These are phyloP conservation scores for Aethionema arabicum DNA, from an alignment of 345 rosid genomes.

Conservation along the genomic window DNA sequence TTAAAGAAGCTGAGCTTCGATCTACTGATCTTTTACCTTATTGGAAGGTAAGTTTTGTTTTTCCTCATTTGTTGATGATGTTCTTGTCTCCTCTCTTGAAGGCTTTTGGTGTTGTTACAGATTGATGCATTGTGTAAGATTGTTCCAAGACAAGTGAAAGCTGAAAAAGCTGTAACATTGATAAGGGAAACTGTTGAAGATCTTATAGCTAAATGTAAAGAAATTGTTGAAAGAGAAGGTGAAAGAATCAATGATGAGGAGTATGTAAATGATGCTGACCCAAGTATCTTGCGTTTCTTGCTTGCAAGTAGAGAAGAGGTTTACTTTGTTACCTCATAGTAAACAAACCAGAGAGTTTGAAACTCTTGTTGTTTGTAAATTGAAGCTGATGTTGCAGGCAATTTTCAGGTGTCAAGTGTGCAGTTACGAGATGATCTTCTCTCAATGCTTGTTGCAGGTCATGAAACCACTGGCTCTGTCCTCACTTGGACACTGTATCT, in stretches of 20 bases:
- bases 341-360: not conserved
- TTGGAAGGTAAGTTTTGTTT: constrained; percentile 70
- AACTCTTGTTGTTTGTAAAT: constrained; percentile 3
- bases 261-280: constrained; percentile 88
- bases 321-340: constrained; percentile 4
- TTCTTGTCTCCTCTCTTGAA: constrained; percentile 21
- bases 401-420: constrained; percentile 67
- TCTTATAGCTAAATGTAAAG: constrained; percentile 75
- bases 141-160: constrained; percentile 89
- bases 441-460: constrained; percentile 97
- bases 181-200: constrained; percentile 81
- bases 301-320: constrained; percentile 99
- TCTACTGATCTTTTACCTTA: constrained; percentile 89
- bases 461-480: constrained; percentile 94
- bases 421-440: constrained; percentile 91
- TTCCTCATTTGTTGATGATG: not conserved
- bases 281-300: constrained; percentile 89
- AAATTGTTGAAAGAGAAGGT: constrained; percentile 87
- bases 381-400: constrained; percentile 4
- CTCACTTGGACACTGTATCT: constrained; percentile 97
- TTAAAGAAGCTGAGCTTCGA: constrained; percentile 93
- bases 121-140: constrained; percentile 71
- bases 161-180: constrained; percentile 73
- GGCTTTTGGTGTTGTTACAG: constrained; percentile 44
- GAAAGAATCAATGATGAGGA: constrained; percentile 83